Percentiles rank a stretch among this genome's conserved stretches.
Evolutionary conservation across 148 eudicot species (phyloP).

Genomic region (Amaranthus palmeri): DNA sequence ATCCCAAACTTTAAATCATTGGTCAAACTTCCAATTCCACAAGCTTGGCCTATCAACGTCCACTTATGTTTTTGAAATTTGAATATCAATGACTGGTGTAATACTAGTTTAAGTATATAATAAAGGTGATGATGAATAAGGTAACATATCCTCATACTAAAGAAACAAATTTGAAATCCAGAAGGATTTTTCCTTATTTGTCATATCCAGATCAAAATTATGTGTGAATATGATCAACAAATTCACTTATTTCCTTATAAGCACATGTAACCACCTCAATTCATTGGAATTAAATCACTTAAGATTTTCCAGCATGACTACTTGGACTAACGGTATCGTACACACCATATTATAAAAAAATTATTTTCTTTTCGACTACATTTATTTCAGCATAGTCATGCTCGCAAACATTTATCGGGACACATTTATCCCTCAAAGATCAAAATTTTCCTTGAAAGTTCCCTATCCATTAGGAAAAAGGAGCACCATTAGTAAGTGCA

Average conservation of each 20-base stretch:
- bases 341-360: neutral
- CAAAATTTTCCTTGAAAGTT: neutral
- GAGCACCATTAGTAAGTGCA: neutral
- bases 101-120: neutral
- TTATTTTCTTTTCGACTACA: neutral
- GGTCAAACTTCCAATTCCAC: neutral
- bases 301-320: slow-evolving; percentile 1
- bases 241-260: neutral
- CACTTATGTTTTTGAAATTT: neutral
- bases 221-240: neutral
- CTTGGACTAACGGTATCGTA: neutral
- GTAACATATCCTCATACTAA: slow-evolving; percentile 9
- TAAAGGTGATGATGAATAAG: slow-evolving; percentile 9
- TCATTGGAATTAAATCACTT: slow-evolving; percentile 8
- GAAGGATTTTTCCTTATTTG: neutral
- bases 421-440: neutral
- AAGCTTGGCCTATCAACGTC: neutral
- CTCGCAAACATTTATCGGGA: slow-evolving; percentile 2
- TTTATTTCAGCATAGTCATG: neutral
- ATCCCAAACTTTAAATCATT: neutral
- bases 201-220: neutral
- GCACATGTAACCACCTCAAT: neutral
- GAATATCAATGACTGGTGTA: neutral
- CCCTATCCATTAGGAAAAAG: neutral
- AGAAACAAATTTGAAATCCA: neutral